Evolutionary conservation across 2,329 filamentous ascomycete species (phyloP), one percentile per base, ranked within the genome.

Genomic region (Aspergillus tubingensis): DNA sequence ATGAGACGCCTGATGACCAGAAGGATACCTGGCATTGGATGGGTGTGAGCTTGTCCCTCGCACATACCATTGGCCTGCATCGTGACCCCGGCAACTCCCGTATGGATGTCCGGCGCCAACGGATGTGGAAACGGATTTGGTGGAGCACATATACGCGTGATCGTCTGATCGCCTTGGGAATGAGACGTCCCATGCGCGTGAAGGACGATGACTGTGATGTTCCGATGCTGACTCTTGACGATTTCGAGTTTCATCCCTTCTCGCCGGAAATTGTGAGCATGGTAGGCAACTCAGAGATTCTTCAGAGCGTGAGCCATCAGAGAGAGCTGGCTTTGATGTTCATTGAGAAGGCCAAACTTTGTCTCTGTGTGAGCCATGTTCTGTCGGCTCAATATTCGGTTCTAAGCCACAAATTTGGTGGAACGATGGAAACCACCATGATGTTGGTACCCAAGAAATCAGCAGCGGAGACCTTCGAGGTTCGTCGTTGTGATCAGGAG

Each of bases 11-110:
- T 0, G 92, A 97, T 77, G 94, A 97, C 74, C 92, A 96, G 73
- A 97, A 97, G 76, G 94, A 97, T 74, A 97, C 93, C 49, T 97
- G 94, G 91, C 93, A 97, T 74, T 97, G 93, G 94, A 96, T 97
- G 91, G 94, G 94, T 17, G 91, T 97, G 39, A 94, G 93, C 44
- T 91, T 96, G 61, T 96, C 93, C 11, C 82, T 97, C 50, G 93
- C 92, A 55, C 92, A 96, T 75, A 96, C 93, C 11, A 96, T 97
- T 65, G 93, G 94, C 5, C 83, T 97, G 17, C 92, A 98, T 76
- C 90, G 93, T 64, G 91, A 96, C 69, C 92, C 92, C 2, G 85
- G 85, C 30, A 89, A 88, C 59, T 92, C 91, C 8, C 88, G 86
- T 67, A 91, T 96, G 85, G 85, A 90, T 41, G 77, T 80, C 3